Conservation (phyloP, 2,329 filamentous ascomycete genomes). For the Didymella keratinophila region DNA sequence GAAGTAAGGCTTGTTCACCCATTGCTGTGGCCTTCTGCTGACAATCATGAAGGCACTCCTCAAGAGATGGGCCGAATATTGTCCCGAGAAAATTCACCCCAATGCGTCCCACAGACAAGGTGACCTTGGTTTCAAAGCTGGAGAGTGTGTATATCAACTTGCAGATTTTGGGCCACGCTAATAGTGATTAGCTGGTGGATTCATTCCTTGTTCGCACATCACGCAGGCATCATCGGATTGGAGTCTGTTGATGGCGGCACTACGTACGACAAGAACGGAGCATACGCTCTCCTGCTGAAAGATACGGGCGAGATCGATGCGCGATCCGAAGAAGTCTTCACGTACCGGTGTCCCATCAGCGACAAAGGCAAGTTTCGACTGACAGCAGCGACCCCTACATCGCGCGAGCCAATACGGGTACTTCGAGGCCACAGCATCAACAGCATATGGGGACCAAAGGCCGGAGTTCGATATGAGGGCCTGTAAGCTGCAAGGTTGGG, state of each 20-base stretch:
- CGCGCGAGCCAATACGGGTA: conserved; percentile 54
- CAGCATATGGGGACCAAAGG: conserved; percentile 56
- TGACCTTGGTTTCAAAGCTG: conserved; percentile 56
- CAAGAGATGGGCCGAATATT: conserved; percentile 42
- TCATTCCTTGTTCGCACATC: conserved; percentile 56
- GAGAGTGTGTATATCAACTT: conserved; percentile 49
- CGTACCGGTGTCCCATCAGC: conserved; percentile 50
- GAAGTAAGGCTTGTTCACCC: conserved; percentile 37
- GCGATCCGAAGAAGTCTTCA: conserved; percentile 47
- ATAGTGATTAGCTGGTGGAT: conserved; percentile 58
- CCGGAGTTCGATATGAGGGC: conserved; percentile 59
- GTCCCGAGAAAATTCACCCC: conserved; percentile 41
- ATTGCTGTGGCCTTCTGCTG: not conserved
- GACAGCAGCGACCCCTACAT: conserved; percentile 52
- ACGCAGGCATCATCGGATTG: conserved; percentile 58
- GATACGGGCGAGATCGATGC: conserved; percentile 51
- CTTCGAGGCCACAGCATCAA: conserved; percentile 55
- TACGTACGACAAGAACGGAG: conserved; percentile 52
- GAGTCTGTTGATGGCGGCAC: conserved; percentile 54
- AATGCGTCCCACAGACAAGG: conserved; percentile 49
- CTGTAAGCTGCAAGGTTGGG: conserved; percentile 48
- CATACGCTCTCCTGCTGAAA: conserved; percentile 57
- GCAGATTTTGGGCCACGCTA: not conserved
- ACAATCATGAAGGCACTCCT: conserved; percentile 40
- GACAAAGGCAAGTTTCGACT: conserved; percentile 56